These are phyloP conservation scores for Erysimum cheiranthoides DNA, from an alignment of 345 rosid species.

Conservation along the genomic window DNA sequence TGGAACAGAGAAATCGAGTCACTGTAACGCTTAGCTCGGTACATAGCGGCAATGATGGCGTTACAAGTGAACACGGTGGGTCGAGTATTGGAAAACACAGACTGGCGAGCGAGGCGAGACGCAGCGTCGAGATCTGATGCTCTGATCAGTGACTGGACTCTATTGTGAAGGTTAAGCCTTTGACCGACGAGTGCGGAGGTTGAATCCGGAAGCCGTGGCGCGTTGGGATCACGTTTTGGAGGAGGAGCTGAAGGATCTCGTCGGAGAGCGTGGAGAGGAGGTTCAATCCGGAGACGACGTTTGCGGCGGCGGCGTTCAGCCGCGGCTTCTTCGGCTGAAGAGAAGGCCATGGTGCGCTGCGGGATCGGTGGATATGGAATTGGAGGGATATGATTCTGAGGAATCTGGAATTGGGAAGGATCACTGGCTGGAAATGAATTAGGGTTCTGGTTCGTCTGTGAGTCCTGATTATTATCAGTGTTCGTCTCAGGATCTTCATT, in stretches of 20 bases:
- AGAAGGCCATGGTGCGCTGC: conserved; percentile 65
- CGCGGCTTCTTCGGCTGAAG: conserved; percentile 96
- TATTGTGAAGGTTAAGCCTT: conserved; percentile 88
- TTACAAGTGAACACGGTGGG: conserved; percentile 99
- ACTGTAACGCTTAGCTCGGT: conserved; percentile 77
- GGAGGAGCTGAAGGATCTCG: conserved; percentile 58
- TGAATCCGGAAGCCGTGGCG: conserved; percentile 91
- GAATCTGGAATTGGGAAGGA: conserved; percentile 38
- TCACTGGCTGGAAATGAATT: conserved; percentile 18
- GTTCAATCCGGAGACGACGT: conserved; percentile 90
- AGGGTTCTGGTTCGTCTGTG: conserved; percentile 8
- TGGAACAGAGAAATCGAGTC: conserved; percentile 82
- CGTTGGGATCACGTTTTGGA: conserved; percentile 83
- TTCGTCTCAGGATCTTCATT: conserved; percentile 24
- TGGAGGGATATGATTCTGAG: conserved; percentile 25
- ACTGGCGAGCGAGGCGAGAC: conserved; percentile 75
- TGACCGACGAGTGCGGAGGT: conserved; percentile 84
- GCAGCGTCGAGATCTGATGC: conserved; percentile 95
- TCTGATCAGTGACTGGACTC: conserved; percentile 93
- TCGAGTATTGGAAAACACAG: conserved; percentile 69
- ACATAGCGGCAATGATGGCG: conserved; percentile 95
- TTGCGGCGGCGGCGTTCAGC: conserved; percentile 93
- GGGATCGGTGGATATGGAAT: conserved; percentile 34
- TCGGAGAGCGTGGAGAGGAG: conserved; percentile 89
- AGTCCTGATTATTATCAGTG: background rate